Evolutionary conservation across 768 basidiomycete genomes (phyloP), one percentile per base, ranked within the genome.

Genomic region (Crucibulum laeve): DNA sequence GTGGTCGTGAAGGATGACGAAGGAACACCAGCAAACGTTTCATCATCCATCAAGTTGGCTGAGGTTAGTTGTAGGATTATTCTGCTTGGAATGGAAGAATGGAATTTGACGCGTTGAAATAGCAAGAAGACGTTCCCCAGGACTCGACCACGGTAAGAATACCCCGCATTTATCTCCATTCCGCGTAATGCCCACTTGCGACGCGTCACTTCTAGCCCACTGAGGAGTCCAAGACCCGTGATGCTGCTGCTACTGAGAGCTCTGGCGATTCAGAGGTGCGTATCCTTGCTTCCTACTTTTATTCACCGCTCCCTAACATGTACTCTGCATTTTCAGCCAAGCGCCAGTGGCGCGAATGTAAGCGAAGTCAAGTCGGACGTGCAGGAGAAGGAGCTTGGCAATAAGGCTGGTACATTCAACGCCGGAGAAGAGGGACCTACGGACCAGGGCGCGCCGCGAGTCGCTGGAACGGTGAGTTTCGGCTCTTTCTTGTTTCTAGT

Each of bases 1-100:
- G 59, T 61, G 24, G 41, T 60, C 18, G 53, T 70, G 57, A 65
- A 60, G 52, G 70, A 73, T 36, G 65, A 63, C 46, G 69, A 71
- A 45, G 71, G 66, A 28, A 64, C 55, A 26, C 60, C 58, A 30
- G 69, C 63, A n/a, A 55, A 70, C 42, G 63, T 68, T 42, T 49
- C 63, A 7, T 57, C 57, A 19, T 58, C 67, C 4, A 47, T 67
- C 17, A 40, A 56, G 26, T 52, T 61, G 37, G 52, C 69, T 43
- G 59, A 63, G 50, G 65, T 66, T 40, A 44, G 60, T 52, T 35
- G 38, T 23, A 33, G 33, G 14, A 36, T 42, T n/a, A 19, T 32
- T 23, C 25, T 18, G 21, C 25, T 5, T 45, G 5, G 17, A 25
- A 5, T 13, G 28, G 13, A 23, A 39, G 44, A 4, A 36, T 34